Percentiles rank a stretch among this genome's conserved stretches.
Conservation (phyloP, 495 filamentous ascomycete species). For the Xylaria longipes region DNA sequence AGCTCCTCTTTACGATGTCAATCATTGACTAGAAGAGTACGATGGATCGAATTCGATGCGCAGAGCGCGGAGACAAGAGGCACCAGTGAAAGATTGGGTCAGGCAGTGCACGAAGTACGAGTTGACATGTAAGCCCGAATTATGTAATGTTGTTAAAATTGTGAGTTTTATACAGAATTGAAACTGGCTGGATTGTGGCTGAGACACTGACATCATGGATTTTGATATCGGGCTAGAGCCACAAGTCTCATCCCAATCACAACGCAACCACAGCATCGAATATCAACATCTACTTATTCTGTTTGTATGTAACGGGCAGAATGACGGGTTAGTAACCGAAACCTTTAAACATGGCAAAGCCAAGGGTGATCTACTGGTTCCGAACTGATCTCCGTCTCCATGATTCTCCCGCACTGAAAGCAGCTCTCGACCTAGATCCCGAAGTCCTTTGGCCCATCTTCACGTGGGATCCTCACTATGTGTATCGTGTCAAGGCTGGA, state of each 20-base stretch:
- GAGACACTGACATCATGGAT: constrained; percentile 44
- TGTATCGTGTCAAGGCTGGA: constrained; percentile 69
- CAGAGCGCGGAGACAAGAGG: background rate
- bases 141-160: background rate
- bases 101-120: background rate
- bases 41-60: background rate
- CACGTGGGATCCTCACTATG: constrained; percentile 78
- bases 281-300: background rate
- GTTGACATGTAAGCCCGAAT: background rate
- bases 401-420: constrained; percentile 71
- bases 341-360: constrained; percentile 32
- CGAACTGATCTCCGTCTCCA: constrained; percentile 75
- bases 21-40: background rate
- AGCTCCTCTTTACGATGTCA: background rate
- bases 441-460: constrained; percentile 68
- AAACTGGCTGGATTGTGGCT: constrained; percentile 30
- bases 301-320: background rate
- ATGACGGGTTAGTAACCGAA: background rate
- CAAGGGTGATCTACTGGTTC: constrained; percentile 76
- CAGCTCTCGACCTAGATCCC: constrained; percentile 67
- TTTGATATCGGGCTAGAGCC: constrained; percentile 19
- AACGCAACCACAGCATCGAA: constrained; percentile 12
- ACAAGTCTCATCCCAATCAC: background rate
- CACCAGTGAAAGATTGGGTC: background rate
- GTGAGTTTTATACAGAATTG: background rate